Conservation (phyloP, 1,284 basidiomycete species). For the Puccinia hordei region DNA sequence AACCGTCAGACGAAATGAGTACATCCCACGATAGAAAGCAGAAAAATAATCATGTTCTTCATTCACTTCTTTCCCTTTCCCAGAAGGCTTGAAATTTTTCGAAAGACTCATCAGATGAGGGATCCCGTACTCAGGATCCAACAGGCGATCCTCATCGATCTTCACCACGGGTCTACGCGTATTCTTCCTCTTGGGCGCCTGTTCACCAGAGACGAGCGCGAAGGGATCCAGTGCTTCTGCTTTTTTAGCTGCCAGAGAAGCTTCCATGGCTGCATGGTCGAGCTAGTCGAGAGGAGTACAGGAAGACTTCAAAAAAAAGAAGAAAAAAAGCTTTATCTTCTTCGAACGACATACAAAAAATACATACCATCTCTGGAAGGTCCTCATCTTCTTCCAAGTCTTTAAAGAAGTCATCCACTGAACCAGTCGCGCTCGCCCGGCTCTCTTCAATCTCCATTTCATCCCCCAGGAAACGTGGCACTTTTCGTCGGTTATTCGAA, state of each 20-base stretch:
- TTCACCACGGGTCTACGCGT: constrained; percentile 27
- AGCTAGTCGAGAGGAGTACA: too few relatives aligned
- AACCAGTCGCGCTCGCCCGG: neutral
- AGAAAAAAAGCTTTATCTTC: neutral
- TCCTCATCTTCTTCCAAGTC: neutral
- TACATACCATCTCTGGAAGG: constrained; percentile 1
- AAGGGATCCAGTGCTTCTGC: constrained; percentile 5
- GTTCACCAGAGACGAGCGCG: neutral
- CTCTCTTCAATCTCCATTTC: neutral
- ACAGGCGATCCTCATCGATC: constrained; percentile 21
- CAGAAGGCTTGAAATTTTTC: constrained; percentile 26
- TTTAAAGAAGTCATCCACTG: neutral
- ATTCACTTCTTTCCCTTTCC: constrained; percentile 36
- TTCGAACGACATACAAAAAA: neutral
- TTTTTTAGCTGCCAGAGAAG: constrained; percentile 18
- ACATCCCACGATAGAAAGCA: too few relatives aligned
- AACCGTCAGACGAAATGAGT: too few relatives aligned
- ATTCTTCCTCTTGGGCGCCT: neutral
- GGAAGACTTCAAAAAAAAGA: too few relatives aligned
- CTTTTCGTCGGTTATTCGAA: neutral
- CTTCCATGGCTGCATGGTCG: constrained; percentile 36
- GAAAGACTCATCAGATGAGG: constrained; percentile 17
- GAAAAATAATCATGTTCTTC: too few relatives aligned
- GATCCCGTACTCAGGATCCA: constrained; percentile 15
- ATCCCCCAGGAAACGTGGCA: constrained; percentile 4